Conservation (phyloP, 768 basidiomycete species). For the Hericium coralloides region DNA sequence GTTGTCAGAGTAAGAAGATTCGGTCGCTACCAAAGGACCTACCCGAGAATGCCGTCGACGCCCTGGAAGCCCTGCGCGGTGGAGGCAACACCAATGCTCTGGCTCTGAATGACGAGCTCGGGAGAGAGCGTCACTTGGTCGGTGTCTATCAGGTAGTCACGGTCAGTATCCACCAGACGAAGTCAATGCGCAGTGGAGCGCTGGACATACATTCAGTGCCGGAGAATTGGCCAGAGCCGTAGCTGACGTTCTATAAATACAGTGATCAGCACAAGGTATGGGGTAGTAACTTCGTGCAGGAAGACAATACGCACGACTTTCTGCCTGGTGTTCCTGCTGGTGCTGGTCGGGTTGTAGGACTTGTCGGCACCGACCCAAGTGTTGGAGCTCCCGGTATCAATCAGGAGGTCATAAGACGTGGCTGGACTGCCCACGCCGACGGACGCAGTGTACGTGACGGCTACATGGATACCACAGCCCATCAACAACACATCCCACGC, state of each 20-base stretch:
- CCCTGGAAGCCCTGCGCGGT: constrained; percentile 18
- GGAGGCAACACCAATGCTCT: constrained; percentile 30
- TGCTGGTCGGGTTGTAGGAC: constrained; percentile 35
- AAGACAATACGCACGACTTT: constrained; percentile 21
- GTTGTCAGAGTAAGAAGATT: not conserved
- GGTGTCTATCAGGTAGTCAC: not conserved
- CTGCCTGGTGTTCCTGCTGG: constrained; percentile 33
- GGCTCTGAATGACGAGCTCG: constrained; percentile 16
- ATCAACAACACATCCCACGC: not conserved
- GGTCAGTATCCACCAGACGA: not conserved
- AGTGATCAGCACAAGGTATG: too few relatives aligned
- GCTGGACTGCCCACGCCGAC: constrained; percentile 46
- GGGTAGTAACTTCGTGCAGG: constrained; percentile 23
- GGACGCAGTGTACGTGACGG: constrained; percentile 44
- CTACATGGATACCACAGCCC: constrained; percentile 13
- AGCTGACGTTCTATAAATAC: constrained; percentile 17
- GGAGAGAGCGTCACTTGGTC: constrained; percentile 5
- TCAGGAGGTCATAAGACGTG: constrained; percentile 41
- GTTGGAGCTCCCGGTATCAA: constrained; percentile 52
- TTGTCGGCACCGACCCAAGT: constrained; percentile 50
- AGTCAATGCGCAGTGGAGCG: not conserved
- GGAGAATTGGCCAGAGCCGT: constrained; percentile 5
- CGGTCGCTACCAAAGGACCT: not conserved
- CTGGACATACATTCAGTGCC: constrained; percentile 7
- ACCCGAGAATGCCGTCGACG: constrained; percentile 32